A percentile compares a stretch with the other conserved stretches of the same genome.
phyloP scores from a whole-genome alignment of 345 rosid species.

The Hevea brasiliensis region DNA sequence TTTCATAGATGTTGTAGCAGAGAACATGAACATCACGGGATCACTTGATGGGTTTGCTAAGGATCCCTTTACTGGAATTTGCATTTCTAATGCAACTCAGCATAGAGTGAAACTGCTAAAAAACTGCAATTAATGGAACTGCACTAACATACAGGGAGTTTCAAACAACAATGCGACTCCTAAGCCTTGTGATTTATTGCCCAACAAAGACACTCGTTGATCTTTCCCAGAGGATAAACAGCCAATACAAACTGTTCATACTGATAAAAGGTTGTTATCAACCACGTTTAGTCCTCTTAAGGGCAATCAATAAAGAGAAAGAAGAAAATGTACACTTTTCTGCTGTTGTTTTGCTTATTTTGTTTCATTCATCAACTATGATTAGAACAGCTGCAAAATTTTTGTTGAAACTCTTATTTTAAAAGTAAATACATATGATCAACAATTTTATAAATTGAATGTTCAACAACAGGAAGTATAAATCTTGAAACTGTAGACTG shows the following conservation, averaged over 20 bases:
- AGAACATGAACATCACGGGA: slow-evolving; percentile 56
- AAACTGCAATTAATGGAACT: slow-evolving; percentile 68
- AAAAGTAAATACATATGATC: neutral
- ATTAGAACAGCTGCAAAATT: neutral
- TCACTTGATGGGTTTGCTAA: slow-evolving; percentile 53
- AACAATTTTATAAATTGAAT: neutral
- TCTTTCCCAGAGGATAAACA: slow-evolving; percentile 50
- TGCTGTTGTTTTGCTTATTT: neutral
- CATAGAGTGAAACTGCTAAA: slow-evolving; percentile 39
- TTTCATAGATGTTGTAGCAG: slow-evolving; percentile 53
- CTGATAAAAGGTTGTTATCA: neutral
- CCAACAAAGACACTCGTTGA: slow-evolving; percentile 46
- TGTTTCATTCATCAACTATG: neutral
- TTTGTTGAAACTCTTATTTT: neutral
- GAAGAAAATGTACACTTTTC: neutral
- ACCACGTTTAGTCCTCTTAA: no score
- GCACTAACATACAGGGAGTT: slow-evolving; percentile 53
- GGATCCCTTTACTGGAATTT: slow-evolving; percentile 55
- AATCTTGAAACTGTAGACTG: neutral
- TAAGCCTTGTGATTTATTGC: slow-evolving; percentile 49
- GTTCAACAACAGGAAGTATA: neutral
- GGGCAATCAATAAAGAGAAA: neutral
- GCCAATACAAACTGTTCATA: slow-evolving; percentile 47
- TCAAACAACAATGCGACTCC: slow-evolving; percentile 60
- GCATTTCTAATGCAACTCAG: slow-evolving; percentile 62